These are phyloP conservation scores for Glaciozyma martinii DNA, from an alignment of 768 basidiomycete species.

Conservation along the genomic window DNA sequence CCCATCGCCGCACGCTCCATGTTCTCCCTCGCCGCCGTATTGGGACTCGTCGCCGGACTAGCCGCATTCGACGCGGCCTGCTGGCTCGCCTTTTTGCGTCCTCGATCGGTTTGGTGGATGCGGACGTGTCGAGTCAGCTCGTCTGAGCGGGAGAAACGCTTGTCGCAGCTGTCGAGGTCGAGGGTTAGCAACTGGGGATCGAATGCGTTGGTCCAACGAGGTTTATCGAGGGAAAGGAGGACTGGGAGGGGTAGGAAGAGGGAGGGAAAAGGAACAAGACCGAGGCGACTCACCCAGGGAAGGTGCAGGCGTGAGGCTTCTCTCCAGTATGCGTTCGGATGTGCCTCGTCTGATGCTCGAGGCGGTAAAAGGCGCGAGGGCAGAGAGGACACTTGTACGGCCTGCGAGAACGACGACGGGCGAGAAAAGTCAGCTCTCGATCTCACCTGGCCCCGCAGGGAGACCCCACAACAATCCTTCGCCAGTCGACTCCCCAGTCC, in stretches of 20 bases:
- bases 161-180: conserved; percentile 58
- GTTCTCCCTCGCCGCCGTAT: conserved; percentile 53
- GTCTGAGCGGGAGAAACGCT: conserved; percentile 95
- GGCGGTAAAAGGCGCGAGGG: conserved; percentile 86
- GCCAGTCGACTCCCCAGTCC: neutral
- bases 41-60: conserved; percentile 43
- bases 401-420: conserved; percentile 3
- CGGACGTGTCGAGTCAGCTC: conserved; percentile 92
- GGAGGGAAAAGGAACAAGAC: neutral
- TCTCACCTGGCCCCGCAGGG: neutral
- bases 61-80: conserved; percentile 37
- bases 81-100: conserved; percentile 26
- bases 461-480: neutral
- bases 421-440: neutral
- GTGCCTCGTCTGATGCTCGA: conserved; percentile 96
- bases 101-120: conserved; percentile 53
- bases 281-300: conserved; percentile 46
- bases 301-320: conserved; percentile 88
- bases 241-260: neutral
- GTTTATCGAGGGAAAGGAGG: neutral
- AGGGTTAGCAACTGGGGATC: neutral
- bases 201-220: neutral
- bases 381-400: conserved; percentile 98
- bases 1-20: neutral
- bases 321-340: conserved; percentile 98